Base-by-base conservation (phyloP, 208 protist genomes). In the Crithidia brevicula region DNA sequence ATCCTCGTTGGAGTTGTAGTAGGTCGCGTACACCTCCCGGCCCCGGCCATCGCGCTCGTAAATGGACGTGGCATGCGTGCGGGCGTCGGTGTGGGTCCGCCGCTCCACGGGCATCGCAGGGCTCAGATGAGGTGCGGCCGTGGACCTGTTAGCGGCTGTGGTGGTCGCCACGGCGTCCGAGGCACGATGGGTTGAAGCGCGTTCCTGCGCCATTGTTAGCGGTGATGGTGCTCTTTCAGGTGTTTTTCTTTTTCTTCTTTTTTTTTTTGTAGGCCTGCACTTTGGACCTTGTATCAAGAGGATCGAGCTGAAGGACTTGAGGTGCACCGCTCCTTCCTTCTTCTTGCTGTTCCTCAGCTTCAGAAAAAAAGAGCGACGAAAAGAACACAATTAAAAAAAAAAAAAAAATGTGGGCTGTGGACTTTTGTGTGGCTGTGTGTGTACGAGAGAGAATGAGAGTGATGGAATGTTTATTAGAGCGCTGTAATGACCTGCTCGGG, bases 1-100 rank as follows among this genome's bases (percentile, higher is more conserved):
- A 43, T 82, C 77, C 11, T 82, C 58, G 57, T 78, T 60, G 15
- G 77, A 82, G 77, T 78, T 78, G 66, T 82, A 82, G 64, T 73
- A 82, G 25, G 38, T 70, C 11, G 53, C 59, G 70, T 82, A 78
- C 47, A 64, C 33, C 25, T 82, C 61, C 1, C 63, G 62, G 22
- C 72, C 72, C 22, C 33, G 33, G 11, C 31, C 28, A 10, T 66
- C 74, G 25, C 60, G 65, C 43, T 74, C 50, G 34, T 70, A 81
- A 13, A 62, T 18, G 5, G 52, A 36, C 64, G 47, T 65, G 10
- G 75, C 57, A 25, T 72, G 46, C 16, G 77, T 79, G 53, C 28
- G 67, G 18, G 56, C 58, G 46, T 79, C 72, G 13, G 62, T 59
- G 22, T 59, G 50, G 4, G 25, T 60, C 20, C 13, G 36, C 22